Base-by-base conservation (phyloP, 495 filamentous ascomycete genomes). In the Rusavskia elegans region DNA sequence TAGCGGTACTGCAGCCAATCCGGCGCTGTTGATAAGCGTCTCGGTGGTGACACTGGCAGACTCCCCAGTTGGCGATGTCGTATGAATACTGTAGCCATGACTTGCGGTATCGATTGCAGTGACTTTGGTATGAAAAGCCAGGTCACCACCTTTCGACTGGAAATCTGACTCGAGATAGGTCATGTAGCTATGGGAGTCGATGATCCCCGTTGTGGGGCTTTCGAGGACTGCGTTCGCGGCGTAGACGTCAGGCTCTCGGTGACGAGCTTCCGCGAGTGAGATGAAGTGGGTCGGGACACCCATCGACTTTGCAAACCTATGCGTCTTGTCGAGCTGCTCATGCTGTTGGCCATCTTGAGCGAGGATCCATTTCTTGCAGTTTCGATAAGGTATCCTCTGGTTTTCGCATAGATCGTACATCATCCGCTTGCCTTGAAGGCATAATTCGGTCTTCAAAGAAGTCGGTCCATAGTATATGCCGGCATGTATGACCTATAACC, bases 361-460 rank as follows among this genome's bases (percentile, higher is more conserved):
- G 0, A 98, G 82, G 57, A 98, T 82, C 88, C 93, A 95, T 73
- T 98, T 98, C 42, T 87, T 88, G 19, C 76, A 81, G 61, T 82
- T 83, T 53, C 70, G 70, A 69, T 89, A 75, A 0, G 83, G 82
- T 49, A 97, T 83, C 38, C 61, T 56, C 61, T 84, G 67, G 19
- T 68, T 64, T 1, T 68, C 61, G 72, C 90, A 96, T 48, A 89
- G 78, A 10, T 72, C 71, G 68, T 98, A 98, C 57, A 98, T 70
- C 66, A 85, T 70, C 39, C 81, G 59, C 49, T 79, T 78, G 52
- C 92, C 92, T 42, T 65, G 61, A 59, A 96, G 73, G 67, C 92
- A 98, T 48, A 98, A 80, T 1, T 65, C 64, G 0, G 92, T 88
- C 66, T 98, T 98, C 16, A 95, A 78, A 1, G 80, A 81, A 37